Conservation (phyloP, 805 yeast genomes). For the Yarrowia sp. region DNA sequence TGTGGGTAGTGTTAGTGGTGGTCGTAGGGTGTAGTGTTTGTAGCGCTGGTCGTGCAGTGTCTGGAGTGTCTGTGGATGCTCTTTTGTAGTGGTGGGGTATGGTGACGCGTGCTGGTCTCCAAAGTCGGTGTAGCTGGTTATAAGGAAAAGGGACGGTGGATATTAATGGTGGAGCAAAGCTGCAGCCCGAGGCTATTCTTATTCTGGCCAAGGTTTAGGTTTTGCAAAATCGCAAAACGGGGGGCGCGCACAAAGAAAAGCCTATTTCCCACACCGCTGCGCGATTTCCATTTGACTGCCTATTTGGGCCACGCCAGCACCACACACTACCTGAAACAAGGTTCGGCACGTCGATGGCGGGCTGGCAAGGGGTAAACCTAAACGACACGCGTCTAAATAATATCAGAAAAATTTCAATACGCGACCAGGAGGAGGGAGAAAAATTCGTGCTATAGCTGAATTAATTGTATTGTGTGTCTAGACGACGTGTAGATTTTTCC, state of each 20-base stretch:
- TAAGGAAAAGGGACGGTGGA: slow-evolving; percentile 11
- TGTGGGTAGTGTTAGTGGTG: too few relatives aligned
- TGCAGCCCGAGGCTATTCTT: background rate
- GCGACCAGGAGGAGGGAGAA: background rate
- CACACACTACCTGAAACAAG: background rate
- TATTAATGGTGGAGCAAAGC: slow-evolving; percentile 25
- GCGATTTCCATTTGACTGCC: slow-evolving; percentile 22
- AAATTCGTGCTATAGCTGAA: background rate
- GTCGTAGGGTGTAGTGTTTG: too few relatives aligned
- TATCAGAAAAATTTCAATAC: background rate
- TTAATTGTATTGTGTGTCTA: too few relatives aligned
- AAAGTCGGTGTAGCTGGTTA: background rate
- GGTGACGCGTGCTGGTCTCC: background rate
- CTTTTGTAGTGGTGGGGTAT: too few relatives aligned
- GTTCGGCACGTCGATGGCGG: slow-evolving; percentile 11
- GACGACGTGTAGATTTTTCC: background rate
- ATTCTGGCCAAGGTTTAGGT: background rate
- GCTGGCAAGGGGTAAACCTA: slow-evolving; percentile 3
- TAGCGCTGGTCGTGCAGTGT: too few relatives aligned
- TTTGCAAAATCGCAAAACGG: background rate
- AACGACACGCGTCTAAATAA: background rate
- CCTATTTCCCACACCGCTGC: slow-evolving; percentile 9
- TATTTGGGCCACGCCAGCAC: background rate
- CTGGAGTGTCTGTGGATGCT: too few relatives aligned
- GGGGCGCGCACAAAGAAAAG: background rate